These are phyloP conservation scores for Ophiorrhiza pumila DNA, from an alignment of 257 asterid genomes.

Conservation along the genomic window DNA sequence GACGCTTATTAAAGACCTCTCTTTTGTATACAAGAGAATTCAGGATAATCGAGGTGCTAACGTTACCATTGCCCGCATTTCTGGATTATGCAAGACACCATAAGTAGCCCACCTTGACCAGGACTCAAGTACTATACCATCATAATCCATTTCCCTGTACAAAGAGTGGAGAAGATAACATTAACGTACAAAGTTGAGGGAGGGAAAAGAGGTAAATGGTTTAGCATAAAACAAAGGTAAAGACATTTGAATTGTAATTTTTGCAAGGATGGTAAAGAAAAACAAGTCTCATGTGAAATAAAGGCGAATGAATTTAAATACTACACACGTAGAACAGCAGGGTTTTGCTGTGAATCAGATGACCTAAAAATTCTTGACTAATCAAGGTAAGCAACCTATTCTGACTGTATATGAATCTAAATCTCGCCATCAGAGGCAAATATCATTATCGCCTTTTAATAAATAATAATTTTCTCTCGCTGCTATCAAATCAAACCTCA, in stretches of 20 bases:
- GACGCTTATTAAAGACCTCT: background rate
- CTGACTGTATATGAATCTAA: background rate
- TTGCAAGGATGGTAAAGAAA: background rate
- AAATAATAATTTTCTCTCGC: background rate
- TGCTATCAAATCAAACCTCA: background rate
- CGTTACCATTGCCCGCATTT: slow-evolving; percentile 58
- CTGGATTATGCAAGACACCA: slow-evolving; percentile 83
- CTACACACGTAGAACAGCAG: background rate
- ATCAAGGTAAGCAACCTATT: background rate
- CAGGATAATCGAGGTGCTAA: background rate
- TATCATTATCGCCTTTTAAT: background rate
- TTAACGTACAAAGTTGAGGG: background rate
- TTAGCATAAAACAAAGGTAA: background rate
- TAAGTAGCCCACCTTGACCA: slow-evolving; percentile 98
- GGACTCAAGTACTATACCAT: slow-evolving; percentile 94
- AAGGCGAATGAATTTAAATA: background rate
- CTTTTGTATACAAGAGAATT: background rate
- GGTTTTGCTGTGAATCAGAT: background rate
- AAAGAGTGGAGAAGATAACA: background rate
- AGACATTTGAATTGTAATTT: background rate
- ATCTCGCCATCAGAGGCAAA: background rate
- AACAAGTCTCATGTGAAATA: background rate
- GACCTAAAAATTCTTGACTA: background rate
- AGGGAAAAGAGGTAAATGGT: background rate
- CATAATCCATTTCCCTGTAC: slow-evolving; percentile 81